Base-by-base conservation (phyloP, 257 asterid species). In the Rubia yunnanensis region DNA sequence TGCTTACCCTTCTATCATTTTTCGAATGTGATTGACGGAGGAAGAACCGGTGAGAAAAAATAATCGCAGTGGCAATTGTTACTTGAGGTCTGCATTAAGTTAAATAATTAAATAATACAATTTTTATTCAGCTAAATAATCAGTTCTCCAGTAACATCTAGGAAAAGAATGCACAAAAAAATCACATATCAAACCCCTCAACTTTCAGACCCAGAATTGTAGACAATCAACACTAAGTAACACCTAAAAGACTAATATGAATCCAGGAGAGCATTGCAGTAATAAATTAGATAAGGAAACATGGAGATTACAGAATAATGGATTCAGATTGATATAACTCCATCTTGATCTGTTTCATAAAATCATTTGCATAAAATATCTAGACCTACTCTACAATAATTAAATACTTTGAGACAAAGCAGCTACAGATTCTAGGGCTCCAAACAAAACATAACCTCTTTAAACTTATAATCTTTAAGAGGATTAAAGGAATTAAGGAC, bases 11-110 rank as follows among this genome's bases (percentile, higher is more conserved):
- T 75, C 95, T 77, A 68, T 92, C 98, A 76, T 92, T 92, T 79
- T 80, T 83, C 10, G 84, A 78, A 80, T 84, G 98, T 50, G 98
- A 92, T 59, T 89, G 98, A 17, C 91, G 95, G 67, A 81, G 89
- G 77, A 92, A 92, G 86, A 89, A 92, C 56, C 98, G 98, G 70
- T 92, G 98, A 77, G 96, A 92, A 74, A 92, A 92, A 76, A 92
- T 83, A 57, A 92, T 92, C 55, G 98, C 95, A 2, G 97, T 92
- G 22, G 98, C 98, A 82, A 92, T 92, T 14, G 97, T 92, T 57
- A 89, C 95, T 84, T 92, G 98, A 13, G 97, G 98, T 85, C 98
- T 92, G 97, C 87, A 88, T 69, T 8, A 64, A 78, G 28, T 50
- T 60, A n/a, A n/a, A n/a, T n/a, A n/a, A n/a, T n/a, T n/a, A 62